Evolutionary conservation across 2,329 filamentous ascomycete species (phyloP).

Genomic region (Aspergillus flavus): DNA sequence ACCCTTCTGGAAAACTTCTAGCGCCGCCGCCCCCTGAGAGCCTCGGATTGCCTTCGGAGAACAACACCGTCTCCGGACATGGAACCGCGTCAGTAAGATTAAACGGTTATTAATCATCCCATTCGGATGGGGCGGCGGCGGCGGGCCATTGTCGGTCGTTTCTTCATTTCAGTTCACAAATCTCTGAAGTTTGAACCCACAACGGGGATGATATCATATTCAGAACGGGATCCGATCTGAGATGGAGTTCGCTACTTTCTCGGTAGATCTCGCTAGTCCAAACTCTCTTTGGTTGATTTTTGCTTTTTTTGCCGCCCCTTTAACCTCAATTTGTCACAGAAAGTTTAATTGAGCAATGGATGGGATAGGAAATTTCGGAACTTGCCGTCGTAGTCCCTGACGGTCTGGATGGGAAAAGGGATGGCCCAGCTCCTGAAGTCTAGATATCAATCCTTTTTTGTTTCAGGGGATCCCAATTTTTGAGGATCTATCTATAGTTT

Average conservation of each 20-base stretch:
- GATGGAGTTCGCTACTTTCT: slow-evolving; percentile 2
- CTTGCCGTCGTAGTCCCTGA: background rate
- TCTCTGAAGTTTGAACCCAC: background rate
- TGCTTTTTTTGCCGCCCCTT: background rate
- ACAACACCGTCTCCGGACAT: background rate
- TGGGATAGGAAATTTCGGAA: slow-evolving; percentile 2
- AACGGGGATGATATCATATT: background rate
- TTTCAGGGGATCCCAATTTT: slow-evolving; percentile 1
- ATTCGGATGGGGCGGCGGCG: background rate
- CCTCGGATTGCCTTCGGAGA: background rate
- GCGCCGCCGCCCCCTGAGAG: slow-evolving; percentile 12
- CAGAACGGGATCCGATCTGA: background rate
- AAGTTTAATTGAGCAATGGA: background rate
- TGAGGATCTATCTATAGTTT: slow-evolving; percentile 1
- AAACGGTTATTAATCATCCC: slow-evolving; percentile 6
- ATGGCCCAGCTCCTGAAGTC: background rate
- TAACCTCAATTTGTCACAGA: background rate
- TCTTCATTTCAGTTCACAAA: background rate
- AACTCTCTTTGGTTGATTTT: background rate
- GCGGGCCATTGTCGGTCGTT: background rate
- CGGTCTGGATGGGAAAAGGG: background rate
- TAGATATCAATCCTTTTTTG: background rate
- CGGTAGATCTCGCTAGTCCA: slow-evolving; percentile 4
- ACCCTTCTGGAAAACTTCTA: slow-evolving; percentile 38
- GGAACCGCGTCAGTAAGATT: background rate